phyloP scores from a whole-genome alignment of 192 early-diverging fungal species.

The Coemansia sp. region DNA sequence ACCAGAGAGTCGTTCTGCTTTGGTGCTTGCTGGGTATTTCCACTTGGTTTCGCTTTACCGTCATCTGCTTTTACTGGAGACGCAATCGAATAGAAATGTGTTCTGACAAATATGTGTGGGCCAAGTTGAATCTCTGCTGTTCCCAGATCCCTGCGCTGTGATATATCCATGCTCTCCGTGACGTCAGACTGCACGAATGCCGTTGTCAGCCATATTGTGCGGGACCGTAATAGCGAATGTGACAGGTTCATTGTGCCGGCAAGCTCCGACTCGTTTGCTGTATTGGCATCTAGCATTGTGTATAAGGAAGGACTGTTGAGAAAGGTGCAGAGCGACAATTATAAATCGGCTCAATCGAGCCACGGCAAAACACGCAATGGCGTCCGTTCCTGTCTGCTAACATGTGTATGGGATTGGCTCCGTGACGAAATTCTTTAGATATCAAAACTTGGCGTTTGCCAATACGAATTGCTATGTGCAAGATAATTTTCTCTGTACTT shows the following conservation, averaged over 20 bases:
- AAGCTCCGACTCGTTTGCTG: slow-evolving; percentile 9
- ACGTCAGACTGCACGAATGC: slow-evolving; percentile 26
- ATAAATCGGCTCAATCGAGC: no score
- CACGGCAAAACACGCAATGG: no score
- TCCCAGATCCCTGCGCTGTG: slow-evolving; percentile 19
- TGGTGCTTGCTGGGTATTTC: slow-evolving; percentile 2
- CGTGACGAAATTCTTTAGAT: no score
- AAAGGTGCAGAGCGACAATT: no score
- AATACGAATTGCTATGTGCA: no score
- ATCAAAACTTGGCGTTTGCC: no score
- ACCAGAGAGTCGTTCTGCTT: slow-evolving; percentile 25
- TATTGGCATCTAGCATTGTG: slow-evolving; percentile 5
- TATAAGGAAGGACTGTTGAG: not conserved
- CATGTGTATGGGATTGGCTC: no score
- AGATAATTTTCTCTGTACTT: no score
- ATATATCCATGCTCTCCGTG: not conserved
- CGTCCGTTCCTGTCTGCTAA: no score
- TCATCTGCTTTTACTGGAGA: not conserved
- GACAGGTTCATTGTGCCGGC: slow-evolving; percentile 34
- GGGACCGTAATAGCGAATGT: slow-evolving; percentile 43
- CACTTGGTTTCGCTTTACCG: not conserved
- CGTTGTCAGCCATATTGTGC: slow-evolving; percentile 33
- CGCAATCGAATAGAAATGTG: slow-evolving; percentile 42
- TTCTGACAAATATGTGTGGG: slow-evolving; percentile 56
- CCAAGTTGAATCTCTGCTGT: slow-evolving; percentile 56